Evolutionary conservation across 768 basidiomycete species (phyloP).

Genomic region (Boletales sp.): DNA sequence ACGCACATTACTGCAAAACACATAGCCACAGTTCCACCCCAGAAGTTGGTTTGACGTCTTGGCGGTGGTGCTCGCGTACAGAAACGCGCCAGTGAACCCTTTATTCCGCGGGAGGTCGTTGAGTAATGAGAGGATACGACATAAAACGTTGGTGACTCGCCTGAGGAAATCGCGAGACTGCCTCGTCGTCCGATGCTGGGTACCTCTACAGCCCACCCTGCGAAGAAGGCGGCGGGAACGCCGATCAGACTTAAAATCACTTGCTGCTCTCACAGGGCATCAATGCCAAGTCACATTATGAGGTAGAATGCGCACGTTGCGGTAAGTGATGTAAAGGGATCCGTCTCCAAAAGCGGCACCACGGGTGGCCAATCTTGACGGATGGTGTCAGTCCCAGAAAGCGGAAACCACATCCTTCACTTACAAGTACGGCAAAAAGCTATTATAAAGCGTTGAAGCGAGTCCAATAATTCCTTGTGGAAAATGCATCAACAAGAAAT

Average conservation of each 20-base stretch:
- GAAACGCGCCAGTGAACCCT: conserved; percentile 72
- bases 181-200: conserved; percentile 64
- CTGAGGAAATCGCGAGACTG: conserved; percentile 59
- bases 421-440: conserved; percentile 51
- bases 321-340: conserved; percentile 66
- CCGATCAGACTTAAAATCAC: conserved; percentile 67
- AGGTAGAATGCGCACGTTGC: conserved; percentile 45
- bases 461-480: conserved; percentile 64
- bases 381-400: background rate
- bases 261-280: conserved; percentile 40
- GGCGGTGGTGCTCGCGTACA: conserved; percentile 74
- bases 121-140: conserved; percentile 33
- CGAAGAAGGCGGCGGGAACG: conserved; percentile 68
- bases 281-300: background rate
- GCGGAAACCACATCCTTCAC: conserved; percentile 10
- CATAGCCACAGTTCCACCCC: conserved; percentile 79
- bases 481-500: background rate
- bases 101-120: conserved; percentile 44
- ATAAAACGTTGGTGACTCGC: conserved; percentile 39
- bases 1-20: conserved; percentile 56
- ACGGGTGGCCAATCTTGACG: conserved; percentile 51
- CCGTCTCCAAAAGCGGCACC: conserved; percentile 70
- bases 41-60: conserved; percentile 63
- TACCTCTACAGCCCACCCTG: conserved; percentile 67
- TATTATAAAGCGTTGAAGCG: conserved; percentile 65